phyloP scores from a whole-genome alignment of 331 rosid species.

The Phaseolus coccineus region DNA sequence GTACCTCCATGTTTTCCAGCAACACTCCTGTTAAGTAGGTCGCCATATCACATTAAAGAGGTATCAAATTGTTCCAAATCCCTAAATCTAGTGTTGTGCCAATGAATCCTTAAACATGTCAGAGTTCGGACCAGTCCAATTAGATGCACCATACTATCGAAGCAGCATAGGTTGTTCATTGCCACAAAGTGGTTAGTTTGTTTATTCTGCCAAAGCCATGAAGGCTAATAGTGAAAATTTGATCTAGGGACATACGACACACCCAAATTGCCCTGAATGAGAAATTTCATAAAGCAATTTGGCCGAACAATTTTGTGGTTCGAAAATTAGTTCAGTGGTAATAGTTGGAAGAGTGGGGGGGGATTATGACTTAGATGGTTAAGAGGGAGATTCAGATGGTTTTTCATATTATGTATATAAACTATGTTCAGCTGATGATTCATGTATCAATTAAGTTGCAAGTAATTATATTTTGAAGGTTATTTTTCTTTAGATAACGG shows the following conservation, averaged over 20 bases:
- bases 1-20: conserved; percentile 31
- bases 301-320: not conserved
- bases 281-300: not conserved
- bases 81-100: not conserved
- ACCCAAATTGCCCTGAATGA: not conserved
- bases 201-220: not conserved
- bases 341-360: not conserved
- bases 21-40: not conserved
- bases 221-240: not conserved
- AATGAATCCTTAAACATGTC: not conserved
- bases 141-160: not conserved
- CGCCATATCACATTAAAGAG: not conserved
- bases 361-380: too few species aligned
- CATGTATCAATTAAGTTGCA: not conserved
- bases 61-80: not conserved
- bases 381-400: not conserved
- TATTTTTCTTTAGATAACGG: not conserved
- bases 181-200: not conserved
- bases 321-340: not conserved
- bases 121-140: not conserved
- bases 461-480: not conserved
- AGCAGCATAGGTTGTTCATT: not conserved
- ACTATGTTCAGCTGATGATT: not conserved
- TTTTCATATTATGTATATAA: not conserved
- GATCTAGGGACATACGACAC: not conserved